Conservation (phyloP, 1,284 basidiomycete genomes). For the Marasmius oreades region DNA sequence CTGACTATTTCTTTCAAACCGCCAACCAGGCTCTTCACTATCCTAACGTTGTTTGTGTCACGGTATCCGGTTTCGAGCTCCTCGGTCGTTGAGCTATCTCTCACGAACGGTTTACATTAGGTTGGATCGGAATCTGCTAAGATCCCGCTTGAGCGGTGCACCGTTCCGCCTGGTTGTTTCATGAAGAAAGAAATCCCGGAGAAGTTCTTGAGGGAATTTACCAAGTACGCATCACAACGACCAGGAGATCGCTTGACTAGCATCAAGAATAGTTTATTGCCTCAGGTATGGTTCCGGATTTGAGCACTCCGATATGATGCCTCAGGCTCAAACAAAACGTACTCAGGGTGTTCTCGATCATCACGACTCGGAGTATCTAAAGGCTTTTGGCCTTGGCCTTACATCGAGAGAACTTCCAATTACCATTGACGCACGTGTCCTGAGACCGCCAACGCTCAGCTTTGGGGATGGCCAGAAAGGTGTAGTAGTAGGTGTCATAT, state of each 20-base stretch:
- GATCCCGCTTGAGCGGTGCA: slow-evolving; percentile 54
- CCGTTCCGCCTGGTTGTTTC: slow-evolving; percentile 51
- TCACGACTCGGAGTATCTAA: neutral
- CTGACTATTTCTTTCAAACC: slow-evolving; percentile 42
- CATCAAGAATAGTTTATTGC: neutral
- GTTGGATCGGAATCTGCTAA: slow-evolving; percentile 50
- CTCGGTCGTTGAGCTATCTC: neutral
- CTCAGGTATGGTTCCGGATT: neutral
- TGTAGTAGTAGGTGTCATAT: neutral
- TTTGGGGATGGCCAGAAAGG: neutral
- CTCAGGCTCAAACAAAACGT: neutral
- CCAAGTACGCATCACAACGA: slow-evolving; percentile 54
- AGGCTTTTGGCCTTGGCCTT: neutral
- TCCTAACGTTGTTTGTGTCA: slow-evolving; percentile 48
- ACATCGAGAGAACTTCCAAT: neutral
- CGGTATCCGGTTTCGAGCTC: slow-evolving; percentile 33
- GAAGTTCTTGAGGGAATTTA: slow-evolving; percentile 48
- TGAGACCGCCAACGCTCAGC: neutral
- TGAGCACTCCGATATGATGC: neutral
- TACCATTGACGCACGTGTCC: neutral
- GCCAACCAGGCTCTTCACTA: slow-evolving; percentile 37
- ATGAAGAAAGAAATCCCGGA: slow-evolving; percentile 49
- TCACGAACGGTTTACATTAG: neutral
- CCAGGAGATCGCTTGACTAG: slow-evolving; percentile 36
- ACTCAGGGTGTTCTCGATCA: neutral